phyloP scores from a whole-genome alignment of 495 filamentous ascomycete species.

The Coniosporium apollinis region DNA sequence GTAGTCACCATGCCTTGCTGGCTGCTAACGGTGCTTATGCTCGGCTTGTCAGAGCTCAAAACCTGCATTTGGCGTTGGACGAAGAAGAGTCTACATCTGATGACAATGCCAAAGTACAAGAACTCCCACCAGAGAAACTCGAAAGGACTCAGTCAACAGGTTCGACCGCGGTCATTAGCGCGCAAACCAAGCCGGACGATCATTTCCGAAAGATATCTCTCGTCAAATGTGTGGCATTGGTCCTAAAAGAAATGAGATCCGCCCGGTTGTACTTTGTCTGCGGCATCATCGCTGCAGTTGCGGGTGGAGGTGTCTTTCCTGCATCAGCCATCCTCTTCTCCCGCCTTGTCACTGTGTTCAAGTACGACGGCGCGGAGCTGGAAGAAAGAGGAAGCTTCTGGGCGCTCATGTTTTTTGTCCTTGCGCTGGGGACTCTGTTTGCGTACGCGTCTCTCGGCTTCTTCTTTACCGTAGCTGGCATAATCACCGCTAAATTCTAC shows the following conservation, averaged over 20 bases:
- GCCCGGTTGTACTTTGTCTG: too few species aligned
- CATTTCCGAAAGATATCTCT: too few species aligned
- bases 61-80: constrained; percentile 3
- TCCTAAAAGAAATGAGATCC: too few species aligned
- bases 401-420: background rate
- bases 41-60: constrained; percentile 14
- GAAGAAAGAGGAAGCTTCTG: too few species aligned
- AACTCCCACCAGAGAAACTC: constrained; percentile 4
- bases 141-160: background rate
- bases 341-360: too few species aligned
- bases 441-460: background rate
- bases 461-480: background rate
- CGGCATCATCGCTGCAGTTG: too few species aligned
- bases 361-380: too few species aligned
- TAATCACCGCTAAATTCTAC: constrained; percentile 5
- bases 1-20: constrained; percentile 14
- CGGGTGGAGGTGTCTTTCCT: too few species aligned
- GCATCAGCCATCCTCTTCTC: too few species aligned
- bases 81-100: background rate
- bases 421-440: background rate
- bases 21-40: constrained; percentile 14
- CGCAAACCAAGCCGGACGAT: background rate
- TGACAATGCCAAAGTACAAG: constrained; percentile 2
- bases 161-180: background rate
- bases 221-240: too few species aligned